These are phyloP conservation scores for Xylaria flabelliformis DNA, from an alignment of 495 filamentous ascomycete species.

Conservation along the genomic window DNA sequence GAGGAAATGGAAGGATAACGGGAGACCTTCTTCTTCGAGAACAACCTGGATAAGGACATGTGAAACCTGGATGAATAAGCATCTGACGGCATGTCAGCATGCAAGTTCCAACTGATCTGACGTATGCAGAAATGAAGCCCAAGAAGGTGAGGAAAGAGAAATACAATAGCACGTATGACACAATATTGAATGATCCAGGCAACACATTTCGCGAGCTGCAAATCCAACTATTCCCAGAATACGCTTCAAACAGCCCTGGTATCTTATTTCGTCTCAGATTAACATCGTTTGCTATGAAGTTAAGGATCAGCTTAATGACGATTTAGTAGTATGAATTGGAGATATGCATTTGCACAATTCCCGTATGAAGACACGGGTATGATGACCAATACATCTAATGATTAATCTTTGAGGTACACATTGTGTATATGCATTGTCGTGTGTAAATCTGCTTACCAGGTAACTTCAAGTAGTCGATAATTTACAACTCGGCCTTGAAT, in stretches of 20 bases:
- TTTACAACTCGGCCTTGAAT: not conserved
- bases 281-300: not conserved
- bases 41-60: constrained; percentile 4
- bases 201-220: not conserved
- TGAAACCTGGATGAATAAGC: constrained; percentile 18
- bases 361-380: not conserved
- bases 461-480: not conserved
- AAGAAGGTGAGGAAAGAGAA: not conserved
- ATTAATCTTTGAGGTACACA: not conserved
- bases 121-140: not conserved
- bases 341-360: not conserved
- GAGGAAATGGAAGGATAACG: not conserved
- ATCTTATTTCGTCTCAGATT: not conserved
- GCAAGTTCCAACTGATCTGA: not conserved
- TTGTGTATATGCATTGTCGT: not conserved
- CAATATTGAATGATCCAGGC: not conserved
- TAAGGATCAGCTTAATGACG: not conserved
- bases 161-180: not conserved
- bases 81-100: not conserved
- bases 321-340: not conserved
- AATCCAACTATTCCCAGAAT: not conserved
- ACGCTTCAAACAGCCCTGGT: not conserved
- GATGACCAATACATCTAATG: not conserved
- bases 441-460: not conserved
- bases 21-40: constrained; percentile 2